Base-by-base conservation (phyloP, 768 basidiomycete species). In the Kwoniella europaea region DNA sequence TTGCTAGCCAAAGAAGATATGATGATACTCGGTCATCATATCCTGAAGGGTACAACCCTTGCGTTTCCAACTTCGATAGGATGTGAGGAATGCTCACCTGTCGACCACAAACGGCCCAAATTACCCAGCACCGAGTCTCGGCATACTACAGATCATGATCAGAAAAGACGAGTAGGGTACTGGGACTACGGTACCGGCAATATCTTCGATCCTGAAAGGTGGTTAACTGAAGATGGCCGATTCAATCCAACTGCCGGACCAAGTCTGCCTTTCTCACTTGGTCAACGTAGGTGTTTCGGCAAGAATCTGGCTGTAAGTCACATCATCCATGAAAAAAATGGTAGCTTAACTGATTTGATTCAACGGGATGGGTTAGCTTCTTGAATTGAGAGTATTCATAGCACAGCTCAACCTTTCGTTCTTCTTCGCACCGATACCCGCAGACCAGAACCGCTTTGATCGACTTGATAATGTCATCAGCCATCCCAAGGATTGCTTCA, bases 201-300 rank as follows among this genome's bases (percentile, higher is more conserved):
- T 24, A 46, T 53, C 2, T 82, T 79, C 64, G 68, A 74, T 27
- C 81, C 81, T 10, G 79, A 80, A 22, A 56, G 81, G 44, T 82
- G 81, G 81, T 24, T 68, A 27, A 67, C 68, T 29, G 44, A 55
- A 9, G 63, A 73, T 12, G 77, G 77, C 15, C 35, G 62, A 42
- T 79, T 79, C 54, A 75, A 82, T 54, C 18, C 62, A 22, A 66
- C 71, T 61, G 71, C 76, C 18, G 79, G 81, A 16, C 78, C 79
- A 1, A 74, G 71, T 64, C 16, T 78, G 27, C 81, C 81, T 4
- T 82, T 81, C 71, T 73, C 75, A 6, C 18, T 68, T 1, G 81
- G 81, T 50, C 79, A 77, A 59, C 54, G 81, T 24, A 75, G 73
- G 5, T 82, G 81, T 65, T 82, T 80, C 57, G 81, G 81, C 1